Base-by-base conservation (phyloP, 169 alveolate genomes). In the Condylostoma magnum region DNA sequence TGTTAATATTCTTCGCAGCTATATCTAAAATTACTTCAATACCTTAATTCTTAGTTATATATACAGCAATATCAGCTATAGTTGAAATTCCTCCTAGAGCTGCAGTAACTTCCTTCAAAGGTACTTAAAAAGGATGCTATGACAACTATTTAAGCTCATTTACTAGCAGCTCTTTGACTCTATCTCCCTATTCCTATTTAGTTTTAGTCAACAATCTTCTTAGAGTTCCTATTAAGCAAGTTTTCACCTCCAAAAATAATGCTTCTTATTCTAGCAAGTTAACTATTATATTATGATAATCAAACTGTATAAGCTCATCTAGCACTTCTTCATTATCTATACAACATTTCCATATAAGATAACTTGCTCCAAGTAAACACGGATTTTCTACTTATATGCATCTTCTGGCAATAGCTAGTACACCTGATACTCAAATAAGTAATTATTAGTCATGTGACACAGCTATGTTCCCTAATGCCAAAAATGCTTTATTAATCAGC, bases 391-490 rank as follows among this genome's bases (percentile, higher is more conserved):
- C n/a, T 18, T 60, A 28, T 18, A 41, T 15, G 2, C 10, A 41
- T 34, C n/a, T 27, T 41, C 36, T 20, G 43, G 56, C 27, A 8
- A n/a, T n/a, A 60, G 52, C 6, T 15, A 41, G 18, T 1, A 52
- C 71, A 2, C 71, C 71, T 15, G 52, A 41, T 3, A 60, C 71
- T 55, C 71, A 60, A 8, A 60, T 31, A 12, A 41, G 22, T 1
- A 60, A 33, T 34, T 60, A 55, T n/a, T 60, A 55, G 28, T 60
- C 71, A n/a, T 27, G 15, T 12, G n/a, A 38, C 3, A 52, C 71
- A n/a, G 71, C 71, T 8, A 41, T 12, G 71, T 20, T 60, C n/a
- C 71, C 71, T 41, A 60, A 60, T 8, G 58, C 57, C 18, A 22
- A 36, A 8, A 60, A 18, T 22, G 57, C 71, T 60, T 60, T 41